Conservation (phyloP, 768 basidiomycete genomes). For the Suillus subalutaceus region DNA sequence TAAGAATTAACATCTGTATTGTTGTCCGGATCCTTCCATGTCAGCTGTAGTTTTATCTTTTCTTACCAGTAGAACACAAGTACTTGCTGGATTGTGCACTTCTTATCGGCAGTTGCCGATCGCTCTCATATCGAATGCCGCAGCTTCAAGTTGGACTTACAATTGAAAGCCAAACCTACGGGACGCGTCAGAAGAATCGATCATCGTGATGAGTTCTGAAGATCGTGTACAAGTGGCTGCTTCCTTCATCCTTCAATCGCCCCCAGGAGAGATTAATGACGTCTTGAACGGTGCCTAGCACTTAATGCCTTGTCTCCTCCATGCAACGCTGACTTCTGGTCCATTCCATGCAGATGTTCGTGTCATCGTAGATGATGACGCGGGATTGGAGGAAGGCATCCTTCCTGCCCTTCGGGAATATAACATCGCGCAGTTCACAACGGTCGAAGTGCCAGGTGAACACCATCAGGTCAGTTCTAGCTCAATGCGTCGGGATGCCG, state of each 20-base stretch:
- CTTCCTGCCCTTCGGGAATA: conserved; percentile 80
- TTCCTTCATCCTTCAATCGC: conserved; percentile 83
- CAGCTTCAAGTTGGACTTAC: background rate
- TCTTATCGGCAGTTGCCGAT: conserved; percentile 8
- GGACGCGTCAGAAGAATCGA: background rate
- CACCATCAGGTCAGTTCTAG: conserved; percentile 67
- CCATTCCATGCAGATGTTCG: conserved; percentile 70
- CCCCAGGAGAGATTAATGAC: conserved; percentile 97
- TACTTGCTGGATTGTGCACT: background rate
- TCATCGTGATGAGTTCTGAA: conserved; percentile 52
- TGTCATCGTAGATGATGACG: conserved; percentile 86
- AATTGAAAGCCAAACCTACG: conserved; percentile 1
- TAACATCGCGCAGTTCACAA: conserved; percentile 86
- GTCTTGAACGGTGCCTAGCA: conserved; percentile 77
- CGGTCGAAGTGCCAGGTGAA: conserved; percentile 79
- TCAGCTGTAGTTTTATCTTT: background rate
- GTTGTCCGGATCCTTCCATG: background rate
- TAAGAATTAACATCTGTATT: background rate
- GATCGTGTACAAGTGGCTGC: conserved; percentile 76
- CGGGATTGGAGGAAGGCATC: conserved; percentile 75
- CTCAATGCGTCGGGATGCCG: background rate
- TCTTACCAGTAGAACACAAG: background rate
- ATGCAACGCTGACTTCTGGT: conserved; percentile 8
- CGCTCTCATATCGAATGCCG: background rate
- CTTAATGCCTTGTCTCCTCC: conserved; percentile 10